phyloP scores from a whole-genome alignment of 345 rosid genomes.

The Orychophragmus violaceus region DNA sequence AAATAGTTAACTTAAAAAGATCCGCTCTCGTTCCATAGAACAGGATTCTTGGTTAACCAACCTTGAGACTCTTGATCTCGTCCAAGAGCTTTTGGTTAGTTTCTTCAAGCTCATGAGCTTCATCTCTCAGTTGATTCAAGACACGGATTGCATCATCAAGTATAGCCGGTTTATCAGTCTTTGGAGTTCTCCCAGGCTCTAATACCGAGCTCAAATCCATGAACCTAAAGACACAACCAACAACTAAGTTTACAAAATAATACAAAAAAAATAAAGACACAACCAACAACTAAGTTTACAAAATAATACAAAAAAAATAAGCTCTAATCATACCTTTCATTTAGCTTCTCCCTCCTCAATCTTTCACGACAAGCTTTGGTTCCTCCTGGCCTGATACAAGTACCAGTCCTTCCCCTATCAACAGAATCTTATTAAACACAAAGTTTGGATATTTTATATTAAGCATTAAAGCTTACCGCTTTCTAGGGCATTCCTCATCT shows the following conservation, averaged over 20 bases:
- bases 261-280: neutral
- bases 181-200: constrained; percentile 76
- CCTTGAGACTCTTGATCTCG: constrained; percentile 82
- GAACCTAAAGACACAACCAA: constrained; percentile 42
- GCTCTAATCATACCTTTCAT: constrained; percentile 49
- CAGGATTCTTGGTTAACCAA: constrained; percentile 19
- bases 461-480: constrained; percentile 41
- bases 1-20: neutral
- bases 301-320: neutral
- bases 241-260: neutral
- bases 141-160: constrained; percentile 77
- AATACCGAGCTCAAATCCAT: constrained; percentile 66
- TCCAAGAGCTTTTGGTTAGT: constrained; percentile 70
- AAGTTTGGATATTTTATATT: neutral
- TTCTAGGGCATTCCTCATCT: constrained; percentile 35
- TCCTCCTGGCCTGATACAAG: constrained; percentile 24
- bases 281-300: neutral
- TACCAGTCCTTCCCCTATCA: constrained; percentile 24
- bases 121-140: constrained; percentile 69
- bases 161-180: constrained; percentile 81
- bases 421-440: neutral
- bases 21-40: neutral
- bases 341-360: constrained; percentile 76
- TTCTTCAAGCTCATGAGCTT: constrained; percentile 71
- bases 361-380: constrained; percentile 84